phyloP scores from a whole-genome alignment of 768 basidiomycete species.

The Cyclocybe cylindracea region DNA sequence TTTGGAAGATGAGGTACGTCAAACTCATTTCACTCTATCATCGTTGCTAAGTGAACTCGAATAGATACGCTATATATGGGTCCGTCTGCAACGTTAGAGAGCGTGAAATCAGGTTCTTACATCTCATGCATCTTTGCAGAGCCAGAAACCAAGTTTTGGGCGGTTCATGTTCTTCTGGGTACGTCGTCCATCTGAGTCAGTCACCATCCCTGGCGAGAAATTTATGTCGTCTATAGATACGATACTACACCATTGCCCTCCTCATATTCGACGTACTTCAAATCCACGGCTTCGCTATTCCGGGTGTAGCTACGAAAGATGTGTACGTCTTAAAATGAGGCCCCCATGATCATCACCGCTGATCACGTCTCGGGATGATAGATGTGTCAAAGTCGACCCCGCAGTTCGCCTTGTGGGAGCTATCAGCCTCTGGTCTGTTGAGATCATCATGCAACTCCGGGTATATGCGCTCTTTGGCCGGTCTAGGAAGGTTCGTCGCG shows the following conservation, averaged over 20 bases:
- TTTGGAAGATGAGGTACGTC: slow-evolving; percentile 23
- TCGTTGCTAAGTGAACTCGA: not conserved
- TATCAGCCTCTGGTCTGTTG: slow-evolving; percentile 47
- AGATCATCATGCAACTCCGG: slow-evolving; percentile 48
- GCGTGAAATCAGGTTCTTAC: not conserved
- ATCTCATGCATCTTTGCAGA: slow-evolving; percentile 18
- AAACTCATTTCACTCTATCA: not conserved
- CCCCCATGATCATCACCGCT: not conserved
- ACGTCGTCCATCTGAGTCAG: slow-evolving; percentile 1
- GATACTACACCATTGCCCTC: slow-evolving; percentile 45
- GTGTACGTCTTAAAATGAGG: slow-evolving; percentile 28
- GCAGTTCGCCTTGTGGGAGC: slow-evolving; percentile 43
- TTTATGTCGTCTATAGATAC: slow-evolving; percentile 28
- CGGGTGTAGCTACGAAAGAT: slow-evolving; percentile 35
- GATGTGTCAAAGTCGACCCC: slow-evolving; percentile 46
- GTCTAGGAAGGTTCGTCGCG: slow-evolving; percentile 27
- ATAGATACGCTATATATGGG: slow-evolving; percentile 41
- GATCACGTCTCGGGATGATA: slow-evolving; percentile 10
- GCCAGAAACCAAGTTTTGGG: slow-evolving; percentile 29
- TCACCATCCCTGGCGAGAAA: not conserved
- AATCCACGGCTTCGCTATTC: slow-evolving; percentile 42
- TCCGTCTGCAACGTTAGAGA: slow-evolving; percentile 11
- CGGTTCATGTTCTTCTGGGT: slow-evolving; percentile 45
- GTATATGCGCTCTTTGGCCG: slow-evolving; percentile 43
- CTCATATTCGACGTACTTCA: slow-evolving; percentile 44